Evolutionary conservation across 768 basidiomycete species (phyloP).

Genomic region (Panaeolus papilionaceus): DNA sequence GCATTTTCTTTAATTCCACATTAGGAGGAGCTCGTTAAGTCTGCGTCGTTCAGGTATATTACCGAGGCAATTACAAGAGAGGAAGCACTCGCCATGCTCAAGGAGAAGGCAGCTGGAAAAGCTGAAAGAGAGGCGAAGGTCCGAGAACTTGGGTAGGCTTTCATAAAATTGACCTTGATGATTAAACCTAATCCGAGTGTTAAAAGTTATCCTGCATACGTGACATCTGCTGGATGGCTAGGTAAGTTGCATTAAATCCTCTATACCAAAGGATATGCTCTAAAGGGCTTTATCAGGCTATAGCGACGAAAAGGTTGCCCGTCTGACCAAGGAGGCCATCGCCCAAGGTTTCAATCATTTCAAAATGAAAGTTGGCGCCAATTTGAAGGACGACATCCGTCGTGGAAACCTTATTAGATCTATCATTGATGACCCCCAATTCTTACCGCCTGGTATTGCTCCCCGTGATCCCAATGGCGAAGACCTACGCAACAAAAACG

Average conservation of each 20-base stretch:
- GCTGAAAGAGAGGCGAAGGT: constrained; percentile 80
- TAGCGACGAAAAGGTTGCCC: constrained; percentile 88
- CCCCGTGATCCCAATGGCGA: constrained; percentile 66
- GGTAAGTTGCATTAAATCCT: constrained; percentile 41
- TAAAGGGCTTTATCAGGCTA: constrained; percentile 61
- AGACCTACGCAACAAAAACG: constrained; percentile 86
- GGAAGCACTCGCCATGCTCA: constrained; percentile 86
- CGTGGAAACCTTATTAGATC: constrained; percentile 90
- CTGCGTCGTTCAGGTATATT: constrained; percentile 88
- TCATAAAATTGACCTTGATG: background rate
- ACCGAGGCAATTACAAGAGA: constrained; percentile 92
- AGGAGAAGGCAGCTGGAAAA: constrained; percentile 77
- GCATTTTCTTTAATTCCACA: background rate
- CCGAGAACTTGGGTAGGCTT: constrained; percentile 62
- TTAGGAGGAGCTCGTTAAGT: constrained; percentile 79
- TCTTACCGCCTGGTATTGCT: constrained; percentile 65
- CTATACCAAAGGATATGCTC: background rate
- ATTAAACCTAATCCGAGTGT: background rate
- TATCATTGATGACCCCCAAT: constrained; percentile 92
- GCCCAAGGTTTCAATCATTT: constrained; percentile 95
- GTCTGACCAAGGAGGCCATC: constrained; percentile 87
- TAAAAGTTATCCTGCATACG: constrained; percentile 87
- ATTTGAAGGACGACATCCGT: constrained; percentile 81
- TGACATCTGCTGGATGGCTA: constrained; percentile 93
- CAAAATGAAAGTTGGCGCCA: constrained; percentile 98